phyloP scores from a whole-genome alignment of 768 basidiomycete genomes.

The Melanogaster broomeanus region DNA sequence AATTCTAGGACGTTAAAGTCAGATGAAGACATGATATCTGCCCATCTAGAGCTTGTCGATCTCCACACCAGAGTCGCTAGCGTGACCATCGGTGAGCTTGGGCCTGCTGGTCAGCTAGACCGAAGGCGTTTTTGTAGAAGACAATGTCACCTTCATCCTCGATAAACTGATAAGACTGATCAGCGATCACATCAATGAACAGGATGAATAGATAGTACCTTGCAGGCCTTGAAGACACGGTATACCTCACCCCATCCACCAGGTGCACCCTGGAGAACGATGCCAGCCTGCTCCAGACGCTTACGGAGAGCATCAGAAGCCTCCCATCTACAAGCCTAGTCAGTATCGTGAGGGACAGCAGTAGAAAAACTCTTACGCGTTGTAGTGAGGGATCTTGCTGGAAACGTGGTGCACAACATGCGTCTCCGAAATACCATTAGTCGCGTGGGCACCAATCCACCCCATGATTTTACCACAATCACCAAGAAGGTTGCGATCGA shows the following conservation, averaged over 20 bases:
- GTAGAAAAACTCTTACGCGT: conserved; percentile 50
- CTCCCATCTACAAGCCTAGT: conserved; percentile 65
- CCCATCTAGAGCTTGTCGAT: conserved; percentile 38
- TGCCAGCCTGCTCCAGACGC: conserved; percentile 58
- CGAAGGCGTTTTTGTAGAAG: conserved; percentile 88
- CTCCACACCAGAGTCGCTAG: conserved; percentile 71
- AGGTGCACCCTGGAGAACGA: conserved; percentile 69
- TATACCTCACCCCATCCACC: conserved; percentile 81
- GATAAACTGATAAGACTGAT: conserved; percentile 61
- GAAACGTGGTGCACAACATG: conserved; percentile 91
- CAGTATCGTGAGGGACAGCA: not conserved
- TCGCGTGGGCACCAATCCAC: conserved; percentile 82
- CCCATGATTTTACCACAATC: conserved; percentile 78
- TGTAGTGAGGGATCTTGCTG: conserved; percentile 96
- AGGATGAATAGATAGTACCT: conserved; percentile 37
- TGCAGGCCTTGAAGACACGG: conserved; percentile 79
- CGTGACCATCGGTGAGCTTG: conserved; percentile 57
- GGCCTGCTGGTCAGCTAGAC: conserved; percentile 73
- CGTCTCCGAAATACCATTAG: conserved; percentile 93
- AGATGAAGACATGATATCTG: not conserved
- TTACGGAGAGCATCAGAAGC: conserved; percentile 83
- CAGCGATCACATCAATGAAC: not conserved
- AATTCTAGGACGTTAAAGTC: not conserved
- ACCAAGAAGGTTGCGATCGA: conserved; percentile 82
- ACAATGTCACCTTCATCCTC: conserved; percentile 91